Percentiles rank a stretch among this genome's conserved stretches.
Evolutionary conservation across 2,329 filamentous ascomycete species (phyloP).

Genomic region (Trichoderma atrobrunneum): DNA sequence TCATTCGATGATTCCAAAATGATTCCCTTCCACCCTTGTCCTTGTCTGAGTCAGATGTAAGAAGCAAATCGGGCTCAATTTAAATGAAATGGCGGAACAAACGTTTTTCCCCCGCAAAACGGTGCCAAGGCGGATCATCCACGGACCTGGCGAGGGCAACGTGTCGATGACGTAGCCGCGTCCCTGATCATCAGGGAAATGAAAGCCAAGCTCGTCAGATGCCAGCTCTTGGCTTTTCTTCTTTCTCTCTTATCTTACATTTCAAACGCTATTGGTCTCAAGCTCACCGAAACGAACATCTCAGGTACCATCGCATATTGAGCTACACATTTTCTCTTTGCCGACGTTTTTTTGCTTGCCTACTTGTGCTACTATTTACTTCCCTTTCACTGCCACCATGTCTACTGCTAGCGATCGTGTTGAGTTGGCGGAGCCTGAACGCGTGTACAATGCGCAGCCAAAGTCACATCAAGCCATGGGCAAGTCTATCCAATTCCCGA

Average conservation of each 20-base stretch:
- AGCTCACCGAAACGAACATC: background rate
- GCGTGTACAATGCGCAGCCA: slow-evolving; percentile 6
- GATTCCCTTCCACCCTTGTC: background rate
- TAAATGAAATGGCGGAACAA: background rate
- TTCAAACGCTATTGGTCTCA: background rate
- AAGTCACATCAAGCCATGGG: slow-evolving; percentile 15
- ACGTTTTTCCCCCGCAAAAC: background rate
- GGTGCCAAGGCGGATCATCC: background rate
- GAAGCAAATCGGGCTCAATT: background rate
- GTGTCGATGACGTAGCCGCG: slow-evolving; percentile 9
- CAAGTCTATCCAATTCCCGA: background rate
- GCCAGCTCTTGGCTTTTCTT: background rate
- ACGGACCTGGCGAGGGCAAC: background rate
- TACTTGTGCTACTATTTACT: background rate
- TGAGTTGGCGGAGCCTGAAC: background rate
- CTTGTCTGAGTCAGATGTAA: background rate
- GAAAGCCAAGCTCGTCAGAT: background rate
- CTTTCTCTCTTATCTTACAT: background rate
- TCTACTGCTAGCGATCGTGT: background rate
- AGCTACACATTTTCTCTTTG: background rate
- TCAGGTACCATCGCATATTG: background rate
- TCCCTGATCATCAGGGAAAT: slow-evolving; percentile 5
- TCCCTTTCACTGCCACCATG: background rate
- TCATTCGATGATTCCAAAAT: background rate
- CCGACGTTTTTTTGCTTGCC: background rate